These are phyloP conservation scores for Acanthamoeba royreba DNA, from an alignment of 208 protist genomes.

Conservation along the genomic window DNA sequence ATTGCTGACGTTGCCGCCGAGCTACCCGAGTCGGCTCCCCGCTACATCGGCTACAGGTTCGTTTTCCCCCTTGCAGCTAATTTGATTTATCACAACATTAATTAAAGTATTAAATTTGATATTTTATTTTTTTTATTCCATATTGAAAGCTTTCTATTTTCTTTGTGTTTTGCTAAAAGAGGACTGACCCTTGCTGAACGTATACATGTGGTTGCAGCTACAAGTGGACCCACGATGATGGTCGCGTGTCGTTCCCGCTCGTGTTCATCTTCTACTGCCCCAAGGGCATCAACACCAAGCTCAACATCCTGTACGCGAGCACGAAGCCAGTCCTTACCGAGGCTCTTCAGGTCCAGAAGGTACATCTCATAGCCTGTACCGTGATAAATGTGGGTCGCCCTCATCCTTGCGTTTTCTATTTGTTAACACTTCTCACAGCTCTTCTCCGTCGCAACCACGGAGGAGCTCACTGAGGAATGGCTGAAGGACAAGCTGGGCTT, in stretches of 20 bases:
- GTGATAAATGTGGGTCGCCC: neutral
- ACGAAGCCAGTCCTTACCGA: slow-evolving; percentile 12
- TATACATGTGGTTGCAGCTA: neutral
- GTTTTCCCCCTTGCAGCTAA: neutral
- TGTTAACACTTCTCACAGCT: neutral
- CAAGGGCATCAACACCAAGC: slow-evolving; percentile 32
- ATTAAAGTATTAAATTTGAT: too few relatives aligned
- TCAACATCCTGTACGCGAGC: slow-evolving; percentile 41
- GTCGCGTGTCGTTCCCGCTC: neutral
- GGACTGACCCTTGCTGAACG: neutral
- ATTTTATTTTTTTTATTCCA: neutral
- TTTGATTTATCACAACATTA: neutral
- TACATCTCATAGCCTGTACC: neutral
- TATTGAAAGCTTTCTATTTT: neutral
- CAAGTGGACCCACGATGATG: slow-evolving; percentile 31
- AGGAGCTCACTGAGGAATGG: slow-evolving; percentile 7
- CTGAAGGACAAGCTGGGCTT: slow-evolving; percentile 39
- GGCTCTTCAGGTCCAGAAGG: slow-evolving; percentile 11
- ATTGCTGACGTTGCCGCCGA: neutral
- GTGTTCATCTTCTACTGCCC: slow-evolving; percentile 41
- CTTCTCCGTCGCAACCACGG: neutral
- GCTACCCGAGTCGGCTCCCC: neutral
- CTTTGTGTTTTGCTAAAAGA: neutral
- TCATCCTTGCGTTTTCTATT: neutral
- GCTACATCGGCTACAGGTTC: slow-evolving; percentile 45